These are phyloP conservation scores for Ministeria vibrans DNA, from an alignment of 78 protist species.

Conservation along the genomic window DNA sequence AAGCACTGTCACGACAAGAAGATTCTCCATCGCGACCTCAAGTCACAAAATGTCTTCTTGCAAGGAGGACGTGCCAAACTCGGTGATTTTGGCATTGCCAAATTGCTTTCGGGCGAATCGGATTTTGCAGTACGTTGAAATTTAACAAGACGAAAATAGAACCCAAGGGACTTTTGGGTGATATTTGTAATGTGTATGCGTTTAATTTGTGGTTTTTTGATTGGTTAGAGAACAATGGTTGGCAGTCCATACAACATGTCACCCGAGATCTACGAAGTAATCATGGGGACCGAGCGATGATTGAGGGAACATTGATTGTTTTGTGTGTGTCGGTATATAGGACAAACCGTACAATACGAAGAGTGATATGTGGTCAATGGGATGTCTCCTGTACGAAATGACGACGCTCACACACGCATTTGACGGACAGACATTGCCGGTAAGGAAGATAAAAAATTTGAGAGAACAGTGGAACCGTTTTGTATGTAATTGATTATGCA, in stretches of 20 bases:
- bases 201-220: no score
- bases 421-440: no score
- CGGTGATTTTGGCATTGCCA: conserved; percentile 93
- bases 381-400: conserved; percentile 74
- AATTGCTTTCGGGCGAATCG: conserved; percentile 56
- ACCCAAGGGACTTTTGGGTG: no score
- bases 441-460: no score
- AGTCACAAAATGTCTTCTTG: conserved; percentile 79
- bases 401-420: conserved; percentile 76
- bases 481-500: no score
- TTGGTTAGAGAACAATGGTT: conserved; percentile 51
- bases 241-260: conserved; percentile 92
- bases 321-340: no score
- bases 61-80: conserved; percentile 58
- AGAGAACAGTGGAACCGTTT: no score
- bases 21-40: conserved; percentile 81
- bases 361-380: conserved; percentile 73
- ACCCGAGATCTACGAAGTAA: conserved; percentile 87
- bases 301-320: no score
- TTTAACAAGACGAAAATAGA: no score
- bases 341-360: conserved; percentile 63
- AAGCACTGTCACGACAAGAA: conserved; percentile 71
- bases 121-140: no score
- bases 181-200: no score
- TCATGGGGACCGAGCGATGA: no score